Evolutionary conservation across 768 basidiomycete genomes (phyloP).

Genomic region (Boletellus emodensis): DNA sequence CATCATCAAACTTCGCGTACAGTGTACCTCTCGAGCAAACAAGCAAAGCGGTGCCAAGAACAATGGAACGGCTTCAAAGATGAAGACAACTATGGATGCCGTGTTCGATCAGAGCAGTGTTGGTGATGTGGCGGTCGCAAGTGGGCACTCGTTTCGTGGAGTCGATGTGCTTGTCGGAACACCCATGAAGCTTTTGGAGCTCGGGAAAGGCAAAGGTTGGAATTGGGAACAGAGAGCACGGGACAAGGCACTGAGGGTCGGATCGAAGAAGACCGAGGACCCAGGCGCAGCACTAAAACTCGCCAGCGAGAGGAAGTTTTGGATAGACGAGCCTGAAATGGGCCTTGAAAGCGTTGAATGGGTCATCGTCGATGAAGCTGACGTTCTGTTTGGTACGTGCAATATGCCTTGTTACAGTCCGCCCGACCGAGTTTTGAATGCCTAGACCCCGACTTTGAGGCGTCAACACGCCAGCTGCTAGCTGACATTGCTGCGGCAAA

Average conservation of each 20-base stretch:
- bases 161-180: slow-evolving; percentile 66
- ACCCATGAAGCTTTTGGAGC: slow-evolving; percentile 58
- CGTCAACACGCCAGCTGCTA: slow-evolving; percentile 65
- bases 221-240: slow-evolving; percentile 36
- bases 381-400: slow-evolving; percentile 75
- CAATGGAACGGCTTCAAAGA: slow-evolving; percentile 46
- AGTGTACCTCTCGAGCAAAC: slow-evolving; percentile 67
- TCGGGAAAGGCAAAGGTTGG: slow-evolving; percentile 54
- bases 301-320: slow-evolving; percentile 29
- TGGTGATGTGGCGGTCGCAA: slow-evolving; percentile 28
- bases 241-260: slow-evolving; percentile 22
- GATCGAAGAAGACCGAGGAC: slow-evolving; percentile 30
- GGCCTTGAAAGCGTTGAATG: slow-evolving; percentile 73
- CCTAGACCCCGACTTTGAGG: slow-evolving; percentile 78
- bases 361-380: slow-evolving; percentile 90
- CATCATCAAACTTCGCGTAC: slow-evolving; percentile 68
- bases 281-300: slow-evolving; percentile 8
- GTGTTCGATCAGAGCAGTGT: slow-evolving; percentile 23
- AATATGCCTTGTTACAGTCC: not conserved
- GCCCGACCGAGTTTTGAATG: not conserved
- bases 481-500: slow-evolving; percentile 67
- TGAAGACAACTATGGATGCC: slow-evolving; percentile 29
- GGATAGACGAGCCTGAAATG: slow-evolving; percentile 52
- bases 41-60: slow-evolving; percentile 18
- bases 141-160: slow-evolving; percentile 13